Evolutionary conservation across 805 yeast species (phyloP).

Genomic region (Lipomyces kockii): DNA sequence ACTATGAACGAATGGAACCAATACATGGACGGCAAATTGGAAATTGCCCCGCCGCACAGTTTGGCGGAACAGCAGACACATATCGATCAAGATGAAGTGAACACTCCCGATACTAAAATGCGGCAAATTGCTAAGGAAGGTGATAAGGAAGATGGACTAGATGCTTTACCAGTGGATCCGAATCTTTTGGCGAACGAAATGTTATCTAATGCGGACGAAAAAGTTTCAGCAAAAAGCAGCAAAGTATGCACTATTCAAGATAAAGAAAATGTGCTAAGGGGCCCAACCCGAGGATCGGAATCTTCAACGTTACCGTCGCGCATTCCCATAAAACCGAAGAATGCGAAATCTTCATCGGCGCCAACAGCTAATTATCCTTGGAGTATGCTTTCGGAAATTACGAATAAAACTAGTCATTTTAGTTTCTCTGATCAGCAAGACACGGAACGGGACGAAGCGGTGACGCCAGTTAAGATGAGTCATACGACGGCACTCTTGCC

Average conservation of each 20-base stretch:
- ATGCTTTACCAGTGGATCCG: not conserved
- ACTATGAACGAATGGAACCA: slow-evolving; percentile 43
- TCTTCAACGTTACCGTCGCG: slow-evolving; percentile 9
- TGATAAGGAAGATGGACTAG: not conserved
- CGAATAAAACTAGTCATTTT: slow-evolving; percentile 3
- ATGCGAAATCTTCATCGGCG: not conserved
- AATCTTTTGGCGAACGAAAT: not conserved
- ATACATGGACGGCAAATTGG: slow-evolving; percentile 25
- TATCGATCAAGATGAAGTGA: not conserved
- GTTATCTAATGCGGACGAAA: not conserved
- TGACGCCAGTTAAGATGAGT: not conserved
- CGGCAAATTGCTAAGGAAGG: not conserved
- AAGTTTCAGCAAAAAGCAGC: not conserved
- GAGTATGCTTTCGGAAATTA: slow-evolving; percentile 20
- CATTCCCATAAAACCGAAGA: slow-evolving; percentile 12
- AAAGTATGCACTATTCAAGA: not conserved
- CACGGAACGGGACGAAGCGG: not conserved
- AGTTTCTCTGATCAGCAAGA: not conserved
- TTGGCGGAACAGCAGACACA: slow-evolving; percentile 1
- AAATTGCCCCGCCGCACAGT: not conserved
- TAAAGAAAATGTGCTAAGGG: not conserved
- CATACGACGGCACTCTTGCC: not conserved
- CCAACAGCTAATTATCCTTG: slow-evolving; percentile 15
- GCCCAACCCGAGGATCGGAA: slow-evolving; percentile 2
- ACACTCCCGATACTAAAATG: slow-evolving; percentile 6